A percentile compares a stretch with the other conserved stretches of the same genome.
These are phyloP conservation scores for Cucumis hystrix DNA, from an alignment of 306 rosid species.

Conservation along the genomic window DNA sequence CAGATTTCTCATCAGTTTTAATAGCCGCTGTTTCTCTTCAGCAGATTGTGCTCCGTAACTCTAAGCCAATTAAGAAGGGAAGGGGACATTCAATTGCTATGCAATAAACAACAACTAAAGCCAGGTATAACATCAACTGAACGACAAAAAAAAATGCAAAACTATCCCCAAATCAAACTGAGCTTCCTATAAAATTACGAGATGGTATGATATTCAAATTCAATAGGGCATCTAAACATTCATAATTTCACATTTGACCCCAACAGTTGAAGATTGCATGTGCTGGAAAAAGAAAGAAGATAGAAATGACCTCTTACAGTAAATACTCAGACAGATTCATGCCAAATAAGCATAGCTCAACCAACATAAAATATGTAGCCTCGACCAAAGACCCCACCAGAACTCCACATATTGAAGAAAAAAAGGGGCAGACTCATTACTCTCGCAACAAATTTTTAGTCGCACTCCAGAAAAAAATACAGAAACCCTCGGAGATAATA, in stretches of 20 bases:
- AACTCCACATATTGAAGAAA: too few relatives aligned
- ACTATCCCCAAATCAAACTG: background rate
- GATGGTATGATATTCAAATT: background rate
- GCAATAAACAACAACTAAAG: background rate
- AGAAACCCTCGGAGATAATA: background rate
- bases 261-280: background rate
- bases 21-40: slow-evolving; percentile 89
- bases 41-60: slow-evolving; percentile 94
- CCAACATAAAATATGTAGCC: too few relatives aligned
- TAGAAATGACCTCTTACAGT: background rate
- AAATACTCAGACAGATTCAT: background rate
- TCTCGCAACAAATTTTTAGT: background rate
- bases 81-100: background rate
- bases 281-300: background rate
- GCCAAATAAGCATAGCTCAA: too few relatives aligned
- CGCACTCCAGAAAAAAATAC: background rate
- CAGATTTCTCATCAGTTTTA: slow-evolving; percentile 84
- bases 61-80: slow-evolving; percentile 19
- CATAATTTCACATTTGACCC: background rate
- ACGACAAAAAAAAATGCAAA: background rate
- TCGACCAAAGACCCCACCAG: too few relatives aligned
- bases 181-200: background rate
- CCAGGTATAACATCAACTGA: background rate
- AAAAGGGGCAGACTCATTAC: background rate
- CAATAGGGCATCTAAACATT: background rate